Conservation (phyloP, 805 yeast species). For the Nakazawaea siamensis region DNA sequence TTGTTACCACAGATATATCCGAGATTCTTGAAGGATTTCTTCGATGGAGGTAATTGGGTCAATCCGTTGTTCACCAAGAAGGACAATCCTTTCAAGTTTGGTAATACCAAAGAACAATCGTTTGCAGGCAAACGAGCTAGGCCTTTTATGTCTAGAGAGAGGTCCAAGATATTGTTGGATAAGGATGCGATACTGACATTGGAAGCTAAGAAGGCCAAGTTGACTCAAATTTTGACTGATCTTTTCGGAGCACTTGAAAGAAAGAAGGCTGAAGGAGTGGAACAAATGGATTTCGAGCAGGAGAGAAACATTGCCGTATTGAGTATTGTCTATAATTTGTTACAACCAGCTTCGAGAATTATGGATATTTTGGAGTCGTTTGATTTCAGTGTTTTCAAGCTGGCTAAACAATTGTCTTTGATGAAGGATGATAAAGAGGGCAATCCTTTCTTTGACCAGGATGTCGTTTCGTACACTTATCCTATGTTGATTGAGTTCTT, state of each 20-base stretch:
- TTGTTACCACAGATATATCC: constrained; percentile 61
- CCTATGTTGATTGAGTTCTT: constrained; percentile 62
- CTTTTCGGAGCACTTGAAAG: constrained; percentile 32
- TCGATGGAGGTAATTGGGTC: constrained; percentile 75
- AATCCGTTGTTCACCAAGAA: constrained; percentile 46
- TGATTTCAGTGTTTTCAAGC: constrained; percentile 45
- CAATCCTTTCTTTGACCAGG: constrained; percentile 11
- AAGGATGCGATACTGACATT: constrained; percentile 35
- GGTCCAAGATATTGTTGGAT: constrained; percentile 36
- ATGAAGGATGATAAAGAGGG: background rate
- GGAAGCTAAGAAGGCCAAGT: constrained; percentile 26
- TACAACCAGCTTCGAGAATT: constrained; percentile 39
- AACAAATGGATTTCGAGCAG: constrained; percentile 16
- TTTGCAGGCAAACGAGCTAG: background rate
- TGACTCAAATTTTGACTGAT: constrained; percentile 31
- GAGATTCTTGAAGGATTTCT: constrained; percentile 54
- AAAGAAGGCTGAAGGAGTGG: constrained; percentile 21
- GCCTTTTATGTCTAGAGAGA: constrained; percentile 1
- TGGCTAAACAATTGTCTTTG: constrained; percentile 3
- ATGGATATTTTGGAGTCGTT: constrained; percentile 50
- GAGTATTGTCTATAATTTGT: constrained; percentile 42
- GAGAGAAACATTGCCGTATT: constrained; percentile 45
- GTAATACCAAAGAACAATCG: background rate
- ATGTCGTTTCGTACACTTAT: constrained; percentile 23
- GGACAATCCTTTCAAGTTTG: constrained; percentile 10